Base-by-base conservation (phyloP, 176 grass and related monocot genomes). In the Cenchrus purpureus region DNA sequence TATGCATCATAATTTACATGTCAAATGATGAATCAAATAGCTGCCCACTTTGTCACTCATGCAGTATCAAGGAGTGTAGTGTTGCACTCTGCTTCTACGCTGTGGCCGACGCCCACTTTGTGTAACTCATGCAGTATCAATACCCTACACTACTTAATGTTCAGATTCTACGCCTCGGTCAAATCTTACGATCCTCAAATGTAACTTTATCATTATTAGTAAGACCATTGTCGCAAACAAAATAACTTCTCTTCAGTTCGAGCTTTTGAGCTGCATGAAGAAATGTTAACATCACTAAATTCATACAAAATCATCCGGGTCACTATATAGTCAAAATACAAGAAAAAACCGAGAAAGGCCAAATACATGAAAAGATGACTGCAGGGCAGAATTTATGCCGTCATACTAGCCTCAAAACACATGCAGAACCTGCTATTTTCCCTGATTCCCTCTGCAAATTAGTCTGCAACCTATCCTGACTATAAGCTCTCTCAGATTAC, bases 401-500 rank as follows among this genome's bases (percentile, higher is more conserved):
- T 62, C 85, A 76, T 29, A 53, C 80, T 63, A 14, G 62, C 54
- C 61, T 74, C 22, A 87, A 67, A 90, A 64, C 43, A 29, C 31
- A 25, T 25, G 22, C 22, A 69, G 68, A 73, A 34, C 54, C 61
- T 50, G 55, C 80, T 75, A 87, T 40, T 84, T 74, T 90, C 80
- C 51, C 76, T 73, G 55, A 80, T 74, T 86, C 80, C 51, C 76
- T 73, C 53, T 87, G 46, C 68, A 79, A 87, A 84, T 52, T 83
- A 87, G 79, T 66, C 61, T 69, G 61, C 68, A 84, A 69, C 85
- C 85, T 87, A 91, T 75, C 76, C 62, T 69, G 76, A 91, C 71
- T 87, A 76, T 90, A 32, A 32, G 73, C 86, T 87, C 89, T 87
- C 45, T 40, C 89, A 19, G 37, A 74, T 80, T 87, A 87, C 89